phyloP scores from a whole-genome alignment of 495 filamentous ascomycete species.

The Penicillium robsamsonii region DNA sequence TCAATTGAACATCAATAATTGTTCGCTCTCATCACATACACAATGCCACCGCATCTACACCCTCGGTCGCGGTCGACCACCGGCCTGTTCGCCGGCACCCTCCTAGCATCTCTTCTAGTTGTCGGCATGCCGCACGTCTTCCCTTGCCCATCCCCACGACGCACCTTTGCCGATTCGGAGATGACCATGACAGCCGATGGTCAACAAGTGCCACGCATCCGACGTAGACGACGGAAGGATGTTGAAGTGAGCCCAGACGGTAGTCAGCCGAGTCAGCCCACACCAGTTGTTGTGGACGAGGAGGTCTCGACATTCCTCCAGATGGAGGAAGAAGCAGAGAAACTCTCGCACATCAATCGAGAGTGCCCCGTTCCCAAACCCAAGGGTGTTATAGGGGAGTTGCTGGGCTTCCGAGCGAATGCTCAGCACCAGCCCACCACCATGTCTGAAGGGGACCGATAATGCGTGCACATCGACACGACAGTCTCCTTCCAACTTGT shows the following conservation, averaged over 20 bases:
- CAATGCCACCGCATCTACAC: conserved; percentile 89
- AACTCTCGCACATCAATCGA: conserved; percentile 28
- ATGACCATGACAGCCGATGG: conserved; percentile 50
- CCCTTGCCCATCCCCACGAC: conserved; percentile 83
- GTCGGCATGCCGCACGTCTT: conserved; percentile 90
- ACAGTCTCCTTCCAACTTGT: conserved; percentile 7
- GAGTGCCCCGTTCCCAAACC: conserved; percentile 88
- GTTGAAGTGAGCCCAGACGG: conserved; percentile 27
- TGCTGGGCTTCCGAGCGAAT: conserved; percentile 60
- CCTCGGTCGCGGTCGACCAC: conserved; percentile 87
- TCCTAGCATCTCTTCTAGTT: conserved; percentile 85
- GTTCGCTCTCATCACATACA: conserved; percentile 13
- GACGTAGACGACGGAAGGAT: conserved; percentile 36
- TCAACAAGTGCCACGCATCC: conserved; percentile 39
- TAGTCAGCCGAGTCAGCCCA: conserved; percentile 16
- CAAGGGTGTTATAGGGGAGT: conserved; percentile 65
- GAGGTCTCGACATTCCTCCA: conserved; percentile 46
- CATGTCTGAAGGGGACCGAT: conserved; percentile 17
- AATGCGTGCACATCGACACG: neutral
- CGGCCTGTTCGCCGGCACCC: conserved; percentile 91
- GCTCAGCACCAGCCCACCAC: conserved; percentile 13
- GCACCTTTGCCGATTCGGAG: conserved; percentile 68
- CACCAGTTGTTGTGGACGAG: conserved; percentile 34
- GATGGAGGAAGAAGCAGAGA: conserved; percentile 46
- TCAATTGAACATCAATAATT: conserved; percentile 8